Base-by-base conservation (phyloP, 108 stramenopile species). In the Fragilaria crotonensis region DNA sequence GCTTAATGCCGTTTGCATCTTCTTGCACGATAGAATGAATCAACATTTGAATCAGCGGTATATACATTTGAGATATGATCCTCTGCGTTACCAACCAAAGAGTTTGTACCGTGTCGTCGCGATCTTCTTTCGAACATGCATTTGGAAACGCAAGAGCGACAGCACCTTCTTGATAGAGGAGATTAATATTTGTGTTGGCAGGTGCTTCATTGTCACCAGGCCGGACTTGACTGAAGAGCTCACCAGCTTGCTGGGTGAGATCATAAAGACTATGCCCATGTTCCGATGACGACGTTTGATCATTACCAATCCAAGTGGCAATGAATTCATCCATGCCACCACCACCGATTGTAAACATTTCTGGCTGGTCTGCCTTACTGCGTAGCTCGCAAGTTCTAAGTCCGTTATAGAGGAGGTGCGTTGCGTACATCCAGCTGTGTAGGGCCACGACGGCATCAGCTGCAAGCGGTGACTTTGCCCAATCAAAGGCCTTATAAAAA, bases 271-370 rank as follows among this genome's bases (percentile, higher is more conserved):
- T 67, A 62, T 78, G 65, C 9, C 89, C 89, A 31, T 77, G 62
- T 9, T 62, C 44, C 0, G 75, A 75, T 25, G 59, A 84, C n/a
- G 64, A 62, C 0, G 68, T 65, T 52, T 85, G 82, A 28, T 66
- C 76, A 20, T 68, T 71, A 27, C 87, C 90, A 22, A 92, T 71
- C 72, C 83, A 92, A 2, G 88, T 59, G 18, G 86, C 86, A 45
- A 92, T 87, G 62, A 92, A 88, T 30, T 83, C 75, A 49, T 92
- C 90, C 19, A 85, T 41, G 5, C 72, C 77, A 49, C 62, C 76
- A 45, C 60, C 72, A 48, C 62, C 62, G 63, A 68, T 29, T 7
- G 67, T 50, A 25, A 83, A 68, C 20, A 65, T 50, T 0, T 69
- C 79, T 0, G 78, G 78, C 49, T 73, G 56, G 48, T 86, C 78